Evolutionary conservation across 257 asterid genomes (phyloP).

Genomic region (Gynochthodes officinalis): DNA sequence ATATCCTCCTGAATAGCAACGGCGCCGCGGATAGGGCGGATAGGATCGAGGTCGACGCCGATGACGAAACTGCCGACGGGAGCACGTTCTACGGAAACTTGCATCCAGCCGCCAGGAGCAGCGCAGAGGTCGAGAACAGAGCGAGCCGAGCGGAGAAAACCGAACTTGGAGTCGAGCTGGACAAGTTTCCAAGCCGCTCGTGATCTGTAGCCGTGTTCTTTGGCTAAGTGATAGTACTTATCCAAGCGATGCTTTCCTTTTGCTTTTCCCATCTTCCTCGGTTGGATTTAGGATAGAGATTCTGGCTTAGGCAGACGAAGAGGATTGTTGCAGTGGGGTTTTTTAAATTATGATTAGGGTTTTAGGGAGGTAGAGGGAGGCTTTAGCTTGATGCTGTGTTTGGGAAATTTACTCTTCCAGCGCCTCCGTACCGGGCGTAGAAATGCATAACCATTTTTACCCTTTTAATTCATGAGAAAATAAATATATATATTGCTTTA

Average conservation of each 20-base stretch:
- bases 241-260: slow-evolving; percentile 94
- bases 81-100: slow-evolving; percentile 66
- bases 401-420: too few species aligned
- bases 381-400: too few species aligned
- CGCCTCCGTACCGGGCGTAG: too few species aligned
- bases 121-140: slow-evolving; percentile 97
- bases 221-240: slow-evolving; percentile 73
- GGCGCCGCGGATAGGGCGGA: slow-evolving; percentile 83
- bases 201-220: slow-evolving; percentile 82
- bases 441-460: too few species aligned
- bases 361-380: slow-evolving; percentile 4
- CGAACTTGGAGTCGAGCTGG: slow-evolving; percentile 73
- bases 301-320: neutral
- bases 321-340: neutral
- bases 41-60: slow-evolving; percentile 84
- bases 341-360: slow-evolving; percentile 10
- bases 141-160: slow-evolving; percentile 64
- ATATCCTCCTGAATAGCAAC: slow-evolving; percentile 75
- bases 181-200: slow-evolving; percentile 91
- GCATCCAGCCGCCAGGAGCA: slow-evolving; percentile 99
- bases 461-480: too few species aligned
- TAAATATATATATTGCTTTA: too few species aligned
- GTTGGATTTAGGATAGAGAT: slow-evolving; percentile 21
- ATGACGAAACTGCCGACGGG: slow-evolving; percentile 84
- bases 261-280: slow-evolving; percentile 80